A percentile compares a stretch with the other conserved stretches of the same genome.
Evolutionary conservation across 768 basidiomycete genomes (phyloP).

Genomic region (Lentinula aciculospora): DNA sequence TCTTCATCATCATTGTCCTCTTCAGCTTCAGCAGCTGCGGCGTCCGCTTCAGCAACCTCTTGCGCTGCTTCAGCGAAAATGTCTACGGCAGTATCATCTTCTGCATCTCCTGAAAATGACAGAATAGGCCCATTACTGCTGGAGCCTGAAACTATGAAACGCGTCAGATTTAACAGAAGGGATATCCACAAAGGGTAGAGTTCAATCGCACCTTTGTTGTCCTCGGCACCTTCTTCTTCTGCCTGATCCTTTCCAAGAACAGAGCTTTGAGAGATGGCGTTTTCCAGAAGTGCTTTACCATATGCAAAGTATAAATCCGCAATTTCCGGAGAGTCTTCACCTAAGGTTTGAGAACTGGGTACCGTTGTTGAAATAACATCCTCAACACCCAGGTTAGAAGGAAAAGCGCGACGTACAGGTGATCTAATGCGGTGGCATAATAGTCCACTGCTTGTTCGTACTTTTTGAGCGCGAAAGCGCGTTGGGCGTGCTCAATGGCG

Average conservation of each 20-base stretch:
- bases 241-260: conserved; percentile 89
- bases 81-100: conserved; percentile 59
- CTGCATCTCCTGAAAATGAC: conserved; percentile 78
- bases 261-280: conserved; percentile 78
- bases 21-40: conserved; percentile 31
- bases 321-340: conserved; percentile 76
- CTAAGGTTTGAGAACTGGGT: conserved; percentile 62
- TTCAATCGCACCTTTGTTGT: conserved; percentile 14
- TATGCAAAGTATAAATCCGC: conserved; percentile 90
- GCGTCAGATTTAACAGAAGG: background rate
- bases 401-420: conserved; percentile 56
- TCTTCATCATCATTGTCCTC: conserved; percentile 57
- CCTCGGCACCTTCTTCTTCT: conserved; percentile 41
- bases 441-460: conserved; percentile 82
- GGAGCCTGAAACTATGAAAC: background rate
- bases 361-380: conserved; percentile 7
- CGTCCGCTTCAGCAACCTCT: conserved; percentile 36
- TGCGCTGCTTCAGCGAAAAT: conserved; percentile 56
- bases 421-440: conserved; percentile 80
- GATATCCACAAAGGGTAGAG: conserved; percentile 5
- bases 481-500: conserved; percentile 73
- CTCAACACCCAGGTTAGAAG: conserved; percentile 2
- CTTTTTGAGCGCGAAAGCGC: conserved; percentile 83
- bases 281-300: conserved; percentile 89
- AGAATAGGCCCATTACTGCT: conserved; percentile 53